Evolutionary conservation across 2,329 filamentous ascomycete genomes (phyloP).

Genomic region (Pestalotiopsis sp.): DNA sequence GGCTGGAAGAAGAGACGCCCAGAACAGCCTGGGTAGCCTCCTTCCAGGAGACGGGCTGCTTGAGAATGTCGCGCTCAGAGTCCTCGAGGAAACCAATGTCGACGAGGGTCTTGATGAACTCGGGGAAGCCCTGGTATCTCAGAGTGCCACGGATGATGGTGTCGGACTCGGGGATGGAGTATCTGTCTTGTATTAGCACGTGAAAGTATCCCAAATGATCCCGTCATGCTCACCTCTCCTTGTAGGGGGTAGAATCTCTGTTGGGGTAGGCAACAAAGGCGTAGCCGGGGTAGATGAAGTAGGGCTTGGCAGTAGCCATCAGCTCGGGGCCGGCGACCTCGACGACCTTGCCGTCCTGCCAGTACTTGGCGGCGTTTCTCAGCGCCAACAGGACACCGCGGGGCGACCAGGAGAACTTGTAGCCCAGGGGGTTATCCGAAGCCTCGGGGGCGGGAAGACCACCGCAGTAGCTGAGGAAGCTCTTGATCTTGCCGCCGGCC

Average conservation of each 20-base stretch:
- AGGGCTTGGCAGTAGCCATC: conserved; percentile 86
- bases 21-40: conserved; percentile 80
- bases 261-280: conserved; percentile 92
- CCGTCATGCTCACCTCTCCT: conserved; percentile 55
- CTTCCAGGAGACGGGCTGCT: conserved; percentile 73
- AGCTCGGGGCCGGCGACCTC: conserved; percentile 66
- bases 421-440: conserved; percentile 87
- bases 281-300: conserved; percentile 86
- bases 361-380: conserved; percentile 79
- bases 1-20: conserved; percentile 64
- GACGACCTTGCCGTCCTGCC: conserved; percentile 74
- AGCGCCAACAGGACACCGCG: conserved; percentile 86
- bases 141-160: conserved; percentile 84
- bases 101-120: conserved; percentile 86
- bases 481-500: conserved; percentile 80
- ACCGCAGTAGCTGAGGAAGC: conserved; percentile 84
- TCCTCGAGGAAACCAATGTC: conserved; percentile 87
- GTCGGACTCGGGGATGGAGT: conserved; percentile 86
- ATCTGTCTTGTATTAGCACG: conserved; percentile 35
- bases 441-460: conserved; percentile 70
- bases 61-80: conserved; percentile 64
- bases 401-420: conserved; percentile 84
- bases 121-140: conserved; percentile 84
- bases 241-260: conserved; percentile 86
- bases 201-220: background rate